These are phyloP conservation scores for Kalmanozyma brasiliensis DNA, from an alignment of 1,284 basidiomycete species.

Conservation along the genomic window DNA sequence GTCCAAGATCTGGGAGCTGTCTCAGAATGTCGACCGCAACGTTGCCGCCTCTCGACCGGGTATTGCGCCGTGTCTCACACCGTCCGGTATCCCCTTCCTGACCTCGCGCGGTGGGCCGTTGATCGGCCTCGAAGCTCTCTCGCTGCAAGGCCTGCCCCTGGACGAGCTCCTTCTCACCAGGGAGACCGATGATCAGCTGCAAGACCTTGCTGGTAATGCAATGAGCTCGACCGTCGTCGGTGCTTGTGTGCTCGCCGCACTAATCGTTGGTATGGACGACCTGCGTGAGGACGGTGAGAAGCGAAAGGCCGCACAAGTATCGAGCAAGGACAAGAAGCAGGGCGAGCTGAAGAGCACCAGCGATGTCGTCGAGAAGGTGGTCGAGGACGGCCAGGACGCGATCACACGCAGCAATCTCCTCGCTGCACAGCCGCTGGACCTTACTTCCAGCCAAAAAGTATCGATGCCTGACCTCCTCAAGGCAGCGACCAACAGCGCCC, in stretches of 20 bases:
- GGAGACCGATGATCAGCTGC: constrained; percentile 91
- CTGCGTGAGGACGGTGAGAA: constrained; percentile 31
- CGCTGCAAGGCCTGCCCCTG: constrained; percentile 91
- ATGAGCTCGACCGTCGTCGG: constrained; percentile 96
- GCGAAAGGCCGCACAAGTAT: constrained; percentile 42
- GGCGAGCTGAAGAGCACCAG: constrained; percentile 70
- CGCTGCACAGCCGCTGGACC: constrained; percentile 35
- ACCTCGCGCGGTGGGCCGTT: constrained; percentile 96
- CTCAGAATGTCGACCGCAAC: constrained; percentile 87
- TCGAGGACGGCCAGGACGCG: constrained; percentile 68
- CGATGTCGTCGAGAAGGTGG: constrained; percentile 69
- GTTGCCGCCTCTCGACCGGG: constrained; percentile 83
- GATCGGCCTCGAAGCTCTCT: constrained; percentile 89
- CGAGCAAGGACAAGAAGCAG: constrained; percentile 74
- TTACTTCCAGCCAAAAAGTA: constrained; percentile 35
- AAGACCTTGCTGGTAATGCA: constrained; percentile 93
- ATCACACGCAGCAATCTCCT: constrained; percentile 70
- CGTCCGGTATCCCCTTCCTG: constrained; percentile 95
- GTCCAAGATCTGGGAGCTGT: constrained; percentile 82
- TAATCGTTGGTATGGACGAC: constrained; percentile 69
- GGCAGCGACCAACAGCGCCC: constrained; percentile 77
- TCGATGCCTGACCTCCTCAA: constrained; percentile 72
- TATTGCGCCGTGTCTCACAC: constrained; percentile 90
- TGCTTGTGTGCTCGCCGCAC: constrained; percentile 83
- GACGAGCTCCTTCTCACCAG: constrained; percentile 90